phyloP scores from a whole-genome alignment of 73 alveolate species.

The Tetrahymena thermophila region DNA sequence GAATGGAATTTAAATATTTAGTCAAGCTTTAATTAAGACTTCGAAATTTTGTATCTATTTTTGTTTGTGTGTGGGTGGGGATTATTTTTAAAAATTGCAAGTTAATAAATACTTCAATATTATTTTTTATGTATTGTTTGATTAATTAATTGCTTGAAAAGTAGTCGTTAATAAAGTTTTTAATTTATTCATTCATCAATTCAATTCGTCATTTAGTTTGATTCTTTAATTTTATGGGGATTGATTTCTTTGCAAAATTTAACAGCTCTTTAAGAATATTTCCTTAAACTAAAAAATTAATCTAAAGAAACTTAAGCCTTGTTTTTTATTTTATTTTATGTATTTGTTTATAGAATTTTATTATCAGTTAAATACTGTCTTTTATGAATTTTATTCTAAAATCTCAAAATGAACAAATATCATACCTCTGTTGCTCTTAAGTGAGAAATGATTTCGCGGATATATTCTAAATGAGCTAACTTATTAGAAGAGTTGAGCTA shows the following conservation, averaged over 20 bases:
- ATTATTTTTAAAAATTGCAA: too few relatives aligned
- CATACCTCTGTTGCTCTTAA: background rate
- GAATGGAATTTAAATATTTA: too few relatives aligned
- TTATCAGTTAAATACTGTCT: background rate
- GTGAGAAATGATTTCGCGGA: background rate
- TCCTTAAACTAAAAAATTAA: background rate
- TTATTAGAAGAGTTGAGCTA: background rate
- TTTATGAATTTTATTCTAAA: background rate
- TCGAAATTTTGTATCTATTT: too few relatives aligned
- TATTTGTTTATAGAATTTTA: too few relatives aligned
- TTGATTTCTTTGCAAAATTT: background rate
- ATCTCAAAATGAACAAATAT: background rate
- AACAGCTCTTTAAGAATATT: background rate
- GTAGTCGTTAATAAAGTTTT: background rate
- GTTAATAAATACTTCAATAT: background rate
- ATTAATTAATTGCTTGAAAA: background rate
- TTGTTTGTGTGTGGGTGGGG: background rate
- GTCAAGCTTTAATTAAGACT: too few relatives aligned
- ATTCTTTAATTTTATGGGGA: background rate
- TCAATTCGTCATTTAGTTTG: background rate
- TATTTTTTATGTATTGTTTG: background rate
- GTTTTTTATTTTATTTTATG: too few relatives aligned
- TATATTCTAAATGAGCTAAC: background rate
- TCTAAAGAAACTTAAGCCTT: background rate
- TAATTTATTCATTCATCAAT: background rate